phyloP scores from a whole-genome alignment of 2,329 filamentous ascomycete species.

The Xylariales sp. region DNA sequence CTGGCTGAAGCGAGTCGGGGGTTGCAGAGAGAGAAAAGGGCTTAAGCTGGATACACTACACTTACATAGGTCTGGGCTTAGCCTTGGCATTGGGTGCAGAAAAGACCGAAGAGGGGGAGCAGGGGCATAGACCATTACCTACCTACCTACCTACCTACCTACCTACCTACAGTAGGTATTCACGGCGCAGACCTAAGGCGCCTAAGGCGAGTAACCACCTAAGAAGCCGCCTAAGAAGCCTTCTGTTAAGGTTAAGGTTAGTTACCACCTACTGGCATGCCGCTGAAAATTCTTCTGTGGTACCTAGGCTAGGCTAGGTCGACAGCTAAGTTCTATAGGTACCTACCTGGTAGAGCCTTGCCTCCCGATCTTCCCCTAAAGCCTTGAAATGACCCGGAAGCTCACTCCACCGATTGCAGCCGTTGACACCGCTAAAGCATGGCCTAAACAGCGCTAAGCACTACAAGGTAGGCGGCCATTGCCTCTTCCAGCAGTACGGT shows the following conservation, averaged over 20 bases:
- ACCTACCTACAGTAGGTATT: not conserved
- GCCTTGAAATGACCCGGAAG: slow-evolving; percentile 13
- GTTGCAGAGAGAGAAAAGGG: slow-evolving; percentile 37
- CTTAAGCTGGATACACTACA: slow-evolving; percentile 26
- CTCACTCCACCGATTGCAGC: slow-evolving; percentile 12
- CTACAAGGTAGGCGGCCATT: slow-evolving; percentile 21
- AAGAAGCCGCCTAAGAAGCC: not conserved
- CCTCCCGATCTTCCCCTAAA: slow-evolving; percentile 8
- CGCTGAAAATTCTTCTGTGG: slow-evolving; percentile 17
- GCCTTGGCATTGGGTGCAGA: slow-evolving; percentile 34
- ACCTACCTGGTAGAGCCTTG: not conserved
- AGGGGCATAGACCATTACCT: not conserved
- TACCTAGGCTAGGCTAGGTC: not conserved
- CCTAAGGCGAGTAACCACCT: not conserved
- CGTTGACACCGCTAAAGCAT: slow-evolving; percentile 12
- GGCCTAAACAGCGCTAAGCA: slow-evolving; percentile 21
- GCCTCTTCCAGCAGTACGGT: slow-evolving; percentile 23
- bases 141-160: too few species aligned
- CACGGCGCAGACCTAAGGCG: slow-evolving; percentile 6
- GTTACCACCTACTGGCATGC: slow-evolving; percentile 7
- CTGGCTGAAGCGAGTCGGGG: slow-evolving; percentile 33
- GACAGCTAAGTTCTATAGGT: slow-evolving; percentile 1
- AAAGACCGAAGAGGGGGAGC: slow-evolving; percentile 32
- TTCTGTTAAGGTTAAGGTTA: not conserved
- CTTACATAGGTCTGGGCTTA: slow-evolving; percentile 30